Base-by-base conservation (phyloP, 2,329 filamentous ascomycete genomes). In the Cladobotryum protrusum region DNA sequence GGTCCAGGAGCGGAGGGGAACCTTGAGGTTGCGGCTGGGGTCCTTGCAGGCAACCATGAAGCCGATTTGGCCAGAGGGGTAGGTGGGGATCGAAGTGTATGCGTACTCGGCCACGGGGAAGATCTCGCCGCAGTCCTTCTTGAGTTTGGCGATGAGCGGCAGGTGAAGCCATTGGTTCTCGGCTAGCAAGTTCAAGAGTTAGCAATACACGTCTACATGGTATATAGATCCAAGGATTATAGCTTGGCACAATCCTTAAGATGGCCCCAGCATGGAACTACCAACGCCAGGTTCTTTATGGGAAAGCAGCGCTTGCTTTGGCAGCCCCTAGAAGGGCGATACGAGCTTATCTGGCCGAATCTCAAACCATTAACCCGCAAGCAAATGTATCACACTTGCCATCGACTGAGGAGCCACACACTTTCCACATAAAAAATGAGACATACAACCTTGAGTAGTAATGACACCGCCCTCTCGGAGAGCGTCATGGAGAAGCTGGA, bases 21-120 rank as follows among this genome's bases (percentile, higher is more conserved):
- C 87, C 71, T 81, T 89, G 67, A 97, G 81, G 73, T 99, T 81
- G 70, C 85, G 82, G 67, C 73, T 83, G 68, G 83, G 76, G 68
- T 97, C 92, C 83, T 99, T 97, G 85, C 81, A 88, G 85, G 93
- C 97, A 67, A 99, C 89, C 91, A 99, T 96, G 85, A 99, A 99
- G 68, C 93, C 93, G 66, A 99, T 99, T 78, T 99, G 93, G 68
- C 93, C 93, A 50, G 89, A 95, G 59, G 93, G 93, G 79, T 99
- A 99, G 67, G 93, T 99, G 53, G 93, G 93, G 72, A 99, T 99
- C 64, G 92, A 97, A 66, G 92, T 97, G 82, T 96, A 99, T 63
- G 88, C 93, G 76, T 97, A 99, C 77, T 99, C 93, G 70, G 87
- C 93, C 56, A 89, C 88, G 58, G 93, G 91, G 85, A 99, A 99